Base-by-base conservation (phyloP, 2,329 filamentous ascomycete genomes). In the Trichoderma oligosporum region DNA sequence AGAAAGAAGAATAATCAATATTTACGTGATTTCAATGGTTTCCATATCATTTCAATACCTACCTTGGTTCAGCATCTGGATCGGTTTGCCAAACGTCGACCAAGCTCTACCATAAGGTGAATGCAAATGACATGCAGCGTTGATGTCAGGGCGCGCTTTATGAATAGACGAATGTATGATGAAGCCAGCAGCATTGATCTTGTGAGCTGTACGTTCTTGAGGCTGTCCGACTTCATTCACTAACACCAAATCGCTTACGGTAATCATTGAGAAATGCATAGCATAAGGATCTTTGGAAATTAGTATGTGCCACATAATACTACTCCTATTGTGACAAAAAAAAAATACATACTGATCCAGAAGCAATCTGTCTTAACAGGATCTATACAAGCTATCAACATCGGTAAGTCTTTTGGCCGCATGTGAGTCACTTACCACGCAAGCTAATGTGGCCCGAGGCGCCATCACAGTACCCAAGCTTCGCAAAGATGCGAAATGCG, bases 51-150 rank as follows among this genome's bases (percentile, higher is more conserved):
- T n/a, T 31, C 6, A 11, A 31, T 6, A 11, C 27, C 27, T 39
- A 39, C 35, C 35, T 69, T 82, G 85, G 60, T 82, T 87, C 25
- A 88, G 71, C 84, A 89, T 89, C 56, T 88, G 85, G 7, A 89
- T 73, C 0, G 78, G 79, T 5, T 72, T 74, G 1, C 77, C 84
- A 66, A 89, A 88, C 0, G 78, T 75, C 31, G 78, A 82, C 84
- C 84, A 89, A 0, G 86, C 84, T 42, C 86, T 81, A 1, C 85
- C 86, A 11, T 81, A 78, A 14, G 77, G 78, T 14, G 79, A 81
- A 67, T 89, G 86, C 14, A 82, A 79, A 63, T 89, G 86, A 66
- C 85, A 88, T 4, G 84, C 82, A 0, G 86, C 85, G 62, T 83
- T 77, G 39, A 86, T 82, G 64, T 87, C 79, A 2, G 82, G 82